These are phyloP conservation scores for Eimeria necatrix DNA, from an alignment of 169 alveolate species.

Conservation along the genomic window DNA sequence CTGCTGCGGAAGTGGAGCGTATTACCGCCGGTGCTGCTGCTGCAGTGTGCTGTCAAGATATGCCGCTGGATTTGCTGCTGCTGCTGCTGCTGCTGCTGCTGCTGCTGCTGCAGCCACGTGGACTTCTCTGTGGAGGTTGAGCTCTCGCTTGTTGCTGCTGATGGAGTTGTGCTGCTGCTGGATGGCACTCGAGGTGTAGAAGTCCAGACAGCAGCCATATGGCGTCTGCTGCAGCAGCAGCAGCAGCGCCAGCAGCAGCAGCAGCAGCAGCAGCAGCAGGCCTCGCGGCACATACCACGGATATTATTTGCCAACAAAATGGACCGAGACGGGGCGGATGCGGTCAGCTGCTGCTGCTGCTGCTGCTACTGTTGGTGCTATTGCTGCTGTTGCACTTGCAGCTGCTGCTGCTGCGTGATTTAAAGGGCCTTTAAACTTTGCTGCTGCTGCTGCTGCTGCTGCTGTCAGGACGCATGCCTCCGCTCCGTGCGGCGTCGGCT, in stretches of 20 bases:
- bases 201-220: constrained; percentile 97
- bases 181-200: constrained; percentile 98
- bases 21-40: not conserved
- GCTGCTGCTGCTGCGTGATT: not conserved
- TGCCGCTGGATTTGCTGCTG: not conserved
- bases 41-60: too few relatives aligned
- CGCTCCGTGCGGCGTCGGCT: constrained; percentile 53
- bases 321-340: constrained; percentile 78
- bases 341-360: constrained; percentile 45
- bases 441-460: constrained; percentile 51
- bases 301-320: constrained; percentile 62
- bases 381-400: constrained; percentile 31
- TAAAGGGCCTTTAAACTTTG: not conserved
- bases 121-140: constrained; percentile 88
- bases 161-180: constrained; percentile 97
- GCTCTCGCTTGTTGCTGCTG: constrained; percentile 95
- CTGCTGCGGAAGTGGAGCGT: not conserved
- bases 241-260: constrained; percentile 82
- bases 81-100: constrained; percentile 91
- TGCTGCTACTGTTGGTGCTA: constrained; percentile 21
- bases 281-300: not conserved
- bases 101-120: constrained; percentile 88
- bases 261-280: not conserved
- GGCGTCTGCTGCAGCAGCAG: constrained; percentile 88
- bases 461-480: constrained; percentile 48